Percentiles rank a stretch among this genome's conserved stretches.
Evolutionary conservation across 441 rosid species (phyloP).

Genomic region (Codiaeum variegatum): DNA sequence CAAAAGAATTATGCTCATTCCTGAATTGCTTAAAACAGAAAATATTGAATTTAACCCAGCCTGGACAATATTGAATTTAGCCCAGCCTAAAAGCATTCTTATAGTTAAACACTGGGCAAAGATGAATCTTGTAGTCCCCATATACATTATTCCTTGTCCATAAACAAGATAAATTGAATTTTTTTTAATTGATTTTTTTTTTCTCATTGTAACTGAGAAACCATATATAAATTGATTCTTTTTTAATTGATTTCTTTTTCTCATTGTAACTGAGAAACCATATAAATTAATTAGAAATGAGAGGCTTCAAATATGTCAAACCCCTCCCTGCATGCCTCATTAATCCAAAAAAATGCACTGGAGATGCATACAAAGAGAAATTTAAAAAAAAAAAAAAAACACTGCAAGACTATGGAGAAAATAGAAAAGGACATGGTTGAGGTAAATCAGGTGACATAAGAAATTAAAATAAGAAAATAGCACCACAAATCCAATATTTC

Average conservation of each 20-base stretch:
- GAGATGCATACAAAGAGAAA: background rate
- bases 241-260: background rate
- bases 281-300: background rate
- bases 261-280: background rate
- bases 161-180: background rate
- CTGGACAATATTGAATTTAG: background rate
- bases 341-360: background rate
- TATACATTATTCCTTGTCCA: background rate
- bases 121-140: background rate
- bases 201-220: background rate
- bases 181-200: background rate
- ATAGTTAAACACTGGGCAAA: background rate
- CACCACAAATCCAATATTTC: background rate
- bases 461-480: constrained; percentile 5
- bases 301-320: background rate
- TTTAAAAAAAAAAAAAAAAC: background rate
- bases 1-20: background rate
- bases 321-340: background rate
- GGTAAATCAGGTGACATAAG: background rate
- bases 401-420: background rate
- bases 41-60: background rate
- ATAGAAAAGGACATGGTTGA: background rate
- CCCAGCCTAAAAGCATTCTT: background rate
- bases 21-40: constrained; percentile 4
- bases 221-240: too few species aligned